phyloP scores from a whole-genome alignment of 352 stramenopile species.

The Globisporangium barbulae region DNA sequence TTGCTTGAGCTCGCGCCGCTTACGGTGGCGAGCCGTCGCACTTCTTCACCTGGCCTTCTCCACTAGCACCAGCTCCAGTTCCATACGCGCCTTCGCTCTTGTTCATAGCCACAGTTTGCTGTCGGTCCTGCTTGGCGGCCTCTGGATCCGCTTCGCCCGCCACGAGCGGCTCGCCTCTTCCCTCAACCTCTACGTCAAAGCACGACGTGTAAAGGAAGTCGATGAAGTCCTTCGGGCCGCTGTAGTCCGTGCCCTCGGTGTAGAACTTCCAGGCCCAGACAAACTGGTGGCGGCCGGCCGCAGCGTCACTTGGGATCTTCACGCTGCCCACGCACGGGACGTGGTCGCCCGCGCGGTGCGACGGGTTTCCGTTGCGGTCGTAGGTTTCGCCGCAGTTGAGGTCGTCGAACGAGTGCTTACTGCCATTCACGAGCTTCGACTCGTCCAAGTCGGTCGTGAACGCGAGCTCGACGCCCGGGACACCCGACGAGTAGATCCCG shows the following conservation, averaged over 20 bases:
- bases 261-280: conserved; percentile 40
- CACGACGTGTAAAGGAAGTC: conserved; percentile 17
- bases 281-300: conserved; percentile 26
- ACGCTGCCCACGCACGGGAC: conserved; percentile 31
- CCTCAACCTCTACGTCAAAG: conserved; percentile 14
- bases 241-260: conserved; percentile 7
- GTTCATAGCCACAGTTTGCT: not conserved
- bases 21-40: conserved; percentile 2
- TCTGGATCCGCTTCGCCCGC: not conserved
- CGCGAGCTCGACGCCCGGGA: conserved; percentile 21
- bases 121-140: not conserved
- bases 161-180: not conserved
- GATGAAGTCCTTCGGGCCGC: conserved; percentile 1
- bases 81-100: not conserved
- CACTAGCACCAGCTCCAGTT: not conserved
- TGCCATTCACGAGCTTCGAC: conserved; percentile 23
- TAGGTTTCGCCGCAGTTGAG: conserved; percentile 29
- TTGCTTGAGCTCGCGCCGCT: not conserved
- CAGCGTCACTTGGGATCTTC: conserved; percentile 22
- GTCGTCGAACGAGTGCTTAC: conserved; percentile 26
- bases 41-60: not conserved
- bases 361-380: conserved; percentile 5
- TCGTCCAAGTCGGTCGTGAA: conserved; percentile 29
- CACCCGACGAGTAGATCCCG: conserved; percentile 34
- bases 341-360: conserved; percentile 23